Base-by-base conservation (phyloP, 2,329 filamentous ascomycete genomes). In the Colletotrichum abscissum region DNA sequence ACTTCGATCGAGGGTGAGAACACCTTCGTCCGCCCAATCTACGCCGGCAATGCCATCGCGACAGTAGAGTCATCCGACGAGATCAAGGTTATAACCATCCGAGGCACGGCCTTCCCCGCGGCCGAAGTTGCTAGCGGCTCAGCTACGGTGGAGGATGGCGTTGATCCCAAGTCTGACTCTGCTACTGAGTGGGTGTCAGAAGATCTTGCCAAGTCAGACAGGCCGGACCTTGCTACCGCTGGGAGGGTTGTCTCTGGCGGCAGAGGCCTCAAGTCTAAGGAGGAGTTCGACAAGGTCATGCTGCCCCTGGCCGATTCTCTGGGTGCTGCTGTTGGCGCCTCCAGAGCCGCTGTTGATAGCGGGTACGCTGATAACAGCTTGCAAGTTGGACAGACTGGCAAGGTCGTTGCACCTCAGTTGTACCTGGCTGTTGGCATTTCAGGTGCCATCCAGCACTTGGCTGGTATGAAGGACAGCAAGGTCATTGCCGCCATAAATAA, bases 381-480 rank as follows among this genome's bases (percentile, higher is more conserved):
- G 78, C 97, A 99, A 86, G 96, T 99, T 76, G 97, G 97, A 58
- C 97, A 99, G 88, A 99, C 97, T 16, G 97, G 97, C 80, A 99
- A 99, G 90, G 97, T 98, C 75, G 96, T 99, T 67, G 97, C 97
- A 59, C 97, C 97, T 73, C 93, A 99, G 84, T 87, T 99, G 74
- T 99, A 99, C 82, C 89, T 99, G 77, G 97, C 95, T 67, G 95
- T 96, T 14, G 97, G 97, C 80, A 98, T 99, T 78, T 98, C 95
- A 9, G 97, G 97, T 67, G 97, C 97, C 26, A 99, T 99, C 78
- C 97, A 99, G 86, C 97, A 99, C 88, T 85, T 99, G 84, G 97
- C 97, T 38, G 97, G 97, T 81, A 99, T 99, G 97, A 99, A 99
- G 90, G 97, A 99, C 82, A 98, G 95, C 88, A 99, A 99, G 88